These are phyloP conservation scores for Punica granatum DNA, from an alignment of 345 rosid genomes.

Conservation along the genomic window DNA sequence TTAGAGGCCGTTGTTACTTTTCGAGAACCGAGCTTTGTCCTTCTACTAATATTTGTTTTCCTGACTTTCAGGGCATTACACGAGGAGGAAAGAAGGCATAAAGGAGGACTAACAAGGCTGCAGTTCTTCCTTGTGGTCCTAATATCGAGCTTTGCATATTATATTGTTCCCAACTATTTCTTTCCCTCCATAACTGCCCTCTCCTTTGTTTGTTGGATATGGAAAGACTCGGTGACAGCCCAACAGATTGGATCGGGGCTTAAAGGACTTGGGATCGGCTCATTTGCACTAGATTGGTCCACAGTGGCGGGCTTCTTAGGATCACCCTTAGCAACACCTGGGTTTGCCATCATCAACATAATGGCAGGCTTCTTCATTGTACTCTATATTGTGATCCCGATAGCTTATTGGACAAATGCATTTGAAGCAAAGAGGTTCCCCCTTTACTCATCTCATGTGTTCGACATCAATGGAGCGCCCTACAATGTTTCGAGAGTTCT, in stretches of 20 bases:
- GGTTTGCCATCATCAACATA: slow-evolving; percentile 25
- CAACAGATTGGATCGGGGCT: slow-evolving; percentile 39
- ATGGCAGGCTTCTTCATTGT: slow-evolving; percentile 18
- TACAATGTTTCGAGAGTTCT: slow-evolving; percentile 27
- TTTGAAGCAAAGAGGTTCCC: slow-evolving; percentile 43
- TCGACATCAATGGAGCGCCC: slow-evolving; percentile 18
- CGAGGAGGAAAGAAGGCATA: slow-evolving; percentile 34
- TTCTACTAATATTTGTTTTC: not conserved
- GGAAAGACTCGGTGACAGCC: slow-evolving; percentile 35
- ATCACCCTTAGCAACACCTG: slow-evolving; percentile 33
- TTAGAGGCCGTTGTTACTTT: slow-evolving; percentile 23
- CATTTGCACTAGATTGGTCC: slow-evolving; percentile 34
- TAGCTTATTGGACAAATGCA: slow-evolving; percentile 30
- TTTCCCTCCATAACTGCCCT: slow-evolving; percentile 35
- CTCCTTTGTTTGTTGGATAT: slow-evolving; percentile 39
- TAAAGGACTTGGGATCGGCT: slow-evolving; percentile 34
- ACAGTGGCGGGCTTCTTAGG: slow-evolving; percentile 28
- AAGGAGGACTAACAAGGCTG: slow-evolving; percentile 37
- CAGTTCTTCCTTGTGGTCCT: slow-evolving; percentile 48
- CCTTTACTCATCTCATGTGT: slow-evolving; percentile 30
- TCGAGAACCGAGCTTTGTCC: slow-evolving; percentile 7
- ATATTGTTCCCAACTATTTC: slow-evolving; percentile 36
- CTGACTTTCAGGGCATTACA: slow-evolving; percentile 34
- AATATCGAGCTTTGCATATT: slow-evolving; percentile 39
- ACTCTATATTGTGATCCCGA: slow-evolving; percentile 21